Base-by-base conservation (phyloP, 2,329 filamentous ascomycete genomes). In the Davidsoniella eucalypti region DNA sequence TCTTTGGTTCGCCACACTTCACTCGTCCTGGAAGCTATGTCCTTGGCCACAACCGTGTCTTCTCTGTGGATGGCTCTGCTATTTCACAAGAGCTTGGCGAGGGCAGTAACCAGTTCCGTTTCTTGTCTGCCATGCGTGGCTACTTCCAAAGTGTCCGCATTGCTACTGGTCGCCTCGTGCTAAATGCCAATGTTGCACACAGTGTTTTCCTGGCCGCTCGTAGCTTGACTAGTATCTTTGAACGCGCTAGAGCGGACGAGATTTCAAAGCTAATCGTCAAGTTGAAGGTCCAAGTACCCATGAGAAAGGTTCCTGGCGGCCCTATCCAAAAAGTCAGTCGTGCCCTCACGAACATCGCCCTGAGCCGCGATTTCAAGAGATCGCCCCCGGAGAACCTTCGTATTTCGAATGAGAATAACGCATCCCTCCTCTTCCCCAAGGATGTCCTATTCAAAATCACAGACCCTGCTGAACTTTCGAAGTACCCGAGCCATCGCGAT, bases 141-240 rank as follows among this genome's bases (percentile, higher is more conserved):
- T 76, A 72, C 55, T 76, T 76, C 51, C 71, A 75, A 57, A 76
- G 72, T 29, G 65, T 70, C 2, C 70, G 73, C 5, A 63, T 72
- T 0, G 69, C 69, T 0, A 78, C 74, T 0, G 73, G 72, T 2
- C 65, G 72, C 0, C 56, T 78, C 1, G 64, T 78, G 0, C 61
- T 78, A 23, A 78, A 78, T 54, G 64, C 66, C 44, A 77, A 78
- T 51, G 69, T 75, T 8, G 70, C 70, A 0, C 69, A 76, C 54
- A 70, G 68, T 2, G 65, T 75, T 16, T 78, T 78, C 60, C 21
- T 49, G 33, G 17, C 60, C 58, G 9, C 44, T 59, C 21, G 61
- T 12, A 46, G 33, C 26, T 26, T 54, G 18, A 37, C 17, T n/a
- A 25, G 37, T 7, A 45, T 51, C 38, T 46, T 54, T n/a, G 36